Conservation (phyloP, 1,284 basidiomycete genomes). For the Rhodotorula mucilaginosa region DNA sequence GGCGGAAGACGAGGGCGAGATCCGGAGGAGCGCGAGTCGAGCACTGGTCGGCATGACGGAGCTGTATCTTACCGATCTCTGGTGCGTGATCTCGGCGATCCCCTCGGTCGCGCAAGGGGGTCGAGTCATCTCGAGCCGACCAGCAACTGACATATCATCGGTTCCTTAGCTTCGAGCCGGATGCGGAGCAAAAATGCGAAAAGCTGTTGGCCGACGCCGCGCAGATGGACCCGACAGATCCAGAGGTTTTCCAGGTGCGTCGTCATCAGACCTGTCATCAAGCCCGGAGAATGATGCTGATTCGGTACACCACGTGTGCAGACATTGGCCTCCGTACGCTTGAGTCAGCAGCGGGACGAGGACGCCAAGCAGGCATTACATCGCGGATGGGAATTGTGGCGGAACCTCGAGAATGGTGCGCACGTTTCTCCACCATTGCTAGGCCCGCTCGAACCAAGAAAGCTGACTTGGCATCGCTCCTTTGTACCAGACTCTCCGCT, state of each 20-base stretch:
- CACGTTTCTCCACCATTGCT: no score
- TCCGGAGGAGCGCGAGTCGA: conserved; percentile 70
- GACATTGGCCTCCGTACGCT: conserved; percentile 77
- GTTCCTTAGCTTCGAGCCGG: conserved; percentile 67
- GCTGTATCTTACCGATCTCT: conserved; percentile 95
- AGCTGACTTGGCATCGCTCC: conserved; percentile 1
- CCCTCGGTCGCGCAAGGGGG: no score
- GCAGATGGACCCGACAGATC: conserved; percentile 68
- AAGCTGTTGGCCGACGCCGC: conserved; percentile 69
- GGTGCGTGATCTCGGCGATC: conserved; percentile 57
- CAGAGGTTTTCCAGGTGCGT: conserved; percentile 62
- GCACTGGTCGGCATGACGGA: conserved; percentile 89
- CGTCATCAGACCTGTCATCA: background rate
- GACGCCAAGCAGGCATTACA: conserved; percentile 72
- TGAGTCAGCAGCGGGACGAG: conserved; percentile 79
- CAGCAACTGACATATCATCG: no score
- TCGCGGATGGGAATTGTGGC: conserved; percentile 69
- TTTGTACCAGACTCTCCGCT: conserved; percentile 60
- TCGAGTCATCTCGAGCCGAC: no score
- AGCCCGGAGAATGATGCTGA: background rate
- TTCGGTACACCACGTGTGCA: conserved; percentile 58
- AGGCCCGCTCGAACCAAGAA: background rate
- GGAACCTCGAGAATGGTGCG: conserved; percentile 68
- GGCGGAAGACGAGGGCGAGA: conserved; percentile 56
- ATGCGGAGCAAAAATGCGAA: conserved; percentile 77